Percentiles rank a stretch among this genome's conserved stretches.
Conservation (phyloP, 305 asterid genomes). For the Salvia sclarea region DNA sequence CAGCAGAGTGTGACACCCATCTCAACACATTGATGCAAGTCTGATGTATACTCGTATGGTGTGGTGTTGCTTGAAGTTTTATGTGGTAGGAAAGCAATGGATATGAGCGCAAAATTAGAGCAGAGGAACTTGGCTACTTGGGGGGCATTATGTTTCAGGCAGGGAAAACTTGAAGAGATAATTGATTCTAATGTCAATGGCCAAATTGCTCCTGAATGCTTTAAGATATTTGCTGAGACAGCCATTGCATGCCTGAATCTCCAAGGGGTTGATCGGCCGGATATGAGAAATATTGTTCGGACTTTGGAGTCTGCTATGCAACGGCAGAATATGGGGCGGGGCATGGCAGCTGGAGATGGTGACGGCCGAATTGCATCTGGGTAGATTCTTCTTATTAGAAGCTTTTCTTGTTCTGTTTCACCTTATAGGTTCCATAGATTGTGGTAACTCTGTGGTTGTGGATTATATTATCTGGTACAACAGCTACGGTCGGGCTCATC, state of each 20-base stretch:
- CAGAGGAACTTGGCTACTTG: constrained; percentile 26
- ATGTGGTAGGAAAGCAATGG: constrained; percentile 34
- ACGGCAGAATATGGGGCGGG: not conserved
- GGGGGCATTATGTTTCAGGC: constrained; percentile 31
- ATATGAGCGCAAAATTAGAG: not conserved
- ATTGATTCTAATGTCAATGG: constrained; percentile 43
- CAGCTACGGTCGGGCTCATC: no score
- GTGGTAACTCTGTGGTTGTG: no score
- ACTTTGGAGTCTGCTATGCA: constrained; percentile 46
- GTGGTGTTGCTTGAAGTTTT: constrained; percentile 50
- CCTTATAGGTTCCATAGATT: no score
- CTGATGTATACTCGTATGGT: constrained; percentile 37
- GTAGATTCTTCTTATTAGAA: no score
- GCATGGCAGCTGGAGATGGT: no score
- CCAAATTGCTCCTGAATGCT: constrained; percentile 34
- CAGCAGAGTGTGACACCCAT: not conserved
- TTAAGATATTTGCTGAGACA: constrained; percentile 40
- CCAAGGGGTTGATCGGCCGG: constrained; percentile 40
- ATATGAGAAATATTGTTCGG: constrained; percentile 52
- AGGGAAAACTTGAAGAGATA: constrained; percentile 40
- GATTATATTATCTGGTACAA: no score
- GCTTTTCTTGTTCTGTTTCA: no score
- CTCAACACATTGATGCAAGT: constrained; percentile 30
- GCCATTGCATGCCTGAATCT: constrained; percentile 43
- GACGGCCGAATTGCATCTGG: no score